Conservation (phyloP, 2,329 filamentous ascomycete genomes). For the Fusarium proliferatum region DNA sequence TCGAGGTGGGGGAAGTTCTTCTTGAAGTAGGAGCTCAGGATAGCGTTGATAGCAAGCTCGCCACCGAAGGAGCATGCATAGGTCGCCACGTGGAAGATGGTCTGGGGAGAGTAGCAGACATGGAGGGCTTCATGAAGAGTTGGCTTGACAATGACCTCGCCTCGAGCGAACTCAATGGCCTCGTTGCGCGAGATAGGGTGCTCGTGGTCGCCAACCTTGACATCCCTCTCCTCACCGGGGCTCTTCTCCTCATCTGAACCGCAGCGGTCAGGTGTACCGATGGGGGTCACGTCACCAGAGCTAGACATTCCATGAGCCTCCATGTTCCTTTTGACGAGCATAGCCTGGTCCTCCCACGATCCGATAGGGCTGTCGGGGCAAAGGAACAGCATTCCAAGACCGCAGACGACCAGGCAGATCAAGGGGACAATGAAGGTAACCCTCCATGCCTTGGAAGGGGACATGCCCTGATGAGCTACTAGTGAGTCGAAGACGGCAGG, state of each 20-base stretch:
- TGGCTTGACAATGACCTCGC: slow-evolving; percentile 67
- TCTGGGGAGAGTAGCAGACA: slow-evolving; percentile 65
- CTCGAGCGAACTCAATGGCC: slow-evolving; percentile 65
- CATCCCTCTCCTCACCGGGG: slow-evolving; percentile 51
- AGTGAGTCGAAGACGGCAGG: slow-evolving; percentile 87
- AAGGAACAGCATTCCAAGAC: slow-evolving; percentile 75
- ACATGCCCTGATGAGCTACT: slow-evolving; percentile 67
- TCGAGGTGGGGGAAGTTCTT: slow-evolving; percentile 68
- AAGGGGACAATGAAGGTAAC: slow-evolving; percentile 87
- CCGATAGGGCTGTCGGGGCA: slow-evolving; percentile 87
- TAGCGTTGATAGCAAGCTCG: slow-evolving; percentile 71
- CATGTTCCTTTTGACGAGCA: slow-evolving; percentile 65
- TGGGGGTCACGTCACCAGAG: slow-evolving; percentile 61
- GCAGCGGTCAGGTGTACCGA: slow-evolving; percentile 56
- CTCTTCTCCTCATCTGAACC: slow-evolving; percentile 50
- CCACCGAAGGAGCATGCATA: slow-evolving; percentile 73
- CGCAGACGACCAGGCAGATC: slow-evolving; percentile 75
- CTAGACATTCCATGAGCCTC: slow-evolving; percentile 56
- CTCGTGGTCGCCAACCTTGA: slow-evolving; percentile 55
- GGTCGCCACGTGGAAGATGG: slow-evolving; percentile 64
- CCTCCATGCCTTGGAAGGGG: slow-evolving; percentile 80
- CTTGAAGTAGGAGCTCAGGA: slow-evolving; percentile 69
- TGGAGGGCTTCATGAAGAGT: slow-evolving; percentile 59
- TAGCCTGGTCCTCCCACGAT: slow-evolving; percentile 79
- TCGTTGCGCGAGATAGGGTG: slow-evolving; percentile 61